Evolutionary conservation across 768 basidiomycete species (phyloP), one percentile per base, ranked within the genome.

Genomic region (Sarcodon aspratus): DNA sequence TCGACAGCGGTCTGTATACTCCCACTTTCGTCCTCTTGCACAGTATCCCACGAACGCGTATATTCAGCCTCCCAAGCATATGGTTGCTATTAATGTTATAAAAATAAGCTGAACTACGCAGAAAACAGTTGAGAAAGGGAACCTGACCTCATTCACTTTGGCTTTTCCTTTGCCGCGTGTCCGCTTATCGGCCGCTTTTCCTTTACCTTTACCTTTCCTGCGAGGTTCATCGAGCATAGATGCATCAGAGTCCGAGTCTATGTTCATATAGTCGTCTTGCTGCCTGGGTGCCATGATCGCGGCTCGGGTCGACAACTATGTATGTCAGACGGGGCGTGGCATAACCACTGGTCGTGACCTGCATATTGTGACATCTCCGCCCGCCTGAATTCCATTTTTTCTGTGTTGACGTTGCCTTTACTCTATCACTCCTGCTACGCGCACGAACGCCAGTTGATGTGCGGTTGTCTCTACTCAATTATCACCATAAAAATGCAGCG

Each of bases 21-120:
- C 1, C 96, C 96, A 0, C 75, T 76, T 59, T 93, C 95, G 63
- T 98, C 96, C 63, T 98, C 95, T 61, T 94, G 89, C 0, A 98
- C 92, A 0, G 85, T 87, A 57, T 98, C 96, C 96, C 96, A 99
- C 44, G 90, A 88, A 36, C 93, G 82, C 33, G 86, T 81, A 61
- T 93, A 97, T 3, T 85, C 84, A 1, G 90, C 95, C 61, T 98
- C 95, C 95, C 95, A 99, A 32, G 92, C 87, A 56, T 95, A 94
- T 4, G 82, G 76, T 78, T 84, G 80, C 83, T 86, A 59, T 33
- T 50, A 32, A 37, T n/a, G 9, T 11, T 13, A 8, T 33, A 36
- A 21, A 8, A 8, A 27, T 36, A 5, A 44, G 44, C 13, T 27
- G 32, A 36, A 40, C 32, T 31, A 18, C 46, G 50, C 59, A 48